These are phyloP conservation scores for Penicillium dipodomyicola DNA, from an alignment of 495 filamentous ascomycete genomes.

Conservation along the genomic window DNA sequence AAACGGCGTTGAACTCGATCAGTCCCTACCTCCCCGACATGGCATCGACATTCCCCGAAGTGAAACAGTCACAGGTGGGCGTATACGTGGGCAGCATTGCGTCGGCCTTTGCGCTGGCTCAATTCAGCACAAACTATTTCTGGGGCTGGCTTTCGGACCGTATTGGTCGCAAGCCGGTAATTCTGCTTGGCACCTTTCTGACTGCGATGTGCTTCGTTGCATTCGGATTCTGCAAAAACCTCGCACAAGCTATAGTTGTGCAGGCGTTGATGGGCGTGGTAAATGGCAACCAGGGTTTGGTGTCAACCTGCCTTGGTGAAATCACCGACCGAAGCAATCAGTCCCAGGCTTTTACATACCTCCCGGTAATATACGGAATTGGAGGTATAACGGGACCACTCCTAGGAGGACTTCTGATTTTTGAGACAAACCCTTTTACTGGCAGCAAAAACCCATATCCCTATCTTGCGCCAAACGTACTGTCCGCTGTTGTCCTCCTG, in stretches of 20 bases:
- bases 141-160: constrained; percentile 92
- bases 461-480: constrained; percentile 79
- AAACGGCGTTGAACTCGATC: constrained; percentile 95
- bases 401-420: constrained; percentile 79
- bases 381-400: constrained; percentile 91
- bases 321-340: constrained; percentile 95
- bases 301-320: constrained; percentile 91
- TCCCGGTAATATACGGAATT: constrained; percentile 89
- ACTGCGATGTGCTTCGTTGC: constrained; percentile 77
- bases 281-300: constrained; percentile 86
- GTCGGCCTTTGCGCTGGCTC: constrained; percentile 86
- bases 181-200: constrained; percentile 79
- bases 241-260: constrained; percentile 78
- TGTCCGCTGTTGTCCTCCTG: constrained; percentile 67
- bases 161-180: constrained; percentile 89
- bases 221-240: constrained; percentile 82
- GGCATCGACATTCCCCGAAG: constrained; percentile 80
- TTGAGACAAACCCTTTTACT: constrained; percentile 53
- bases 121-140: constrained; percentile 86
- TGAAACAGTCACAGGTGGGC: constrained; percentile 67
- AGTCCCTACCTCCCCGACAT: constrained; percentile 95
- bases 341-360: constrained; percentile 83
- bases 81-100: constrained; percentile 89
- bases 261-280: constrained; percentile 88
- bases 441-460: constrained; percentile 62